Base-by-base conservation (phyloP, 306 rosid genomes). In the Dryas alaskensis region DNA sequence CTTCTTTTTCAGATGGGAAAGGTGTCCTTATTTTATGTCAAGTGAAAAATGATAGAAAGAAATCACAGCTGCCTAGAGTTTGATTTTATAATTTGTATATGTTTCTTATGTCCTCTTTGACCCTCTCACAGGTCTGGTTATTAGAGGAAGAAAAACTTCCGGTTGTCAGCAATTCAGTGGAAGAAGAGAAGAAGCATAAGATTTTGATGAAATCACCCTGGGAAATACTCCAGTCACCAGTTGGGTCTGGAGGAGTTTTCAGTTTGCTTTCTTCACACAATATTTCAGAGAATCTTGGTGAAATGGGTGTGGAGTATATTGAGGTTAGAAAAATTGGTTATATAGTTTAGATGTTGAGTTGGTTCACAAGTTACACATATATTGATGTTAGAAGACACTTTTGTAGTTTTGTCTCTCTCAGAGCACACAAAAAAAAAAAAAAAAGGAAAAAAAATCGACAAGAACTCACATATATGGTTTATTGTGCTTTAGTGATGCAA, bases 101-200 rank as follows among this genome's bases (percentile, higher is more conserved):
- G 8, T 59, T 44, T 68, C 27, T 25, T 60, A 16, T 47, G 39
- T 62, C 72, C 62, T 31, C 73, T 22, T 53, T 55, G 44, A 72
- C 61, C 68, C 71, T 67, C 57, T 73, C 69, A 73, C 76, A 91
- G 98, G 87, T 94, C 76, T 87, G 87, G 89, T 84, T 91, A 78
- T 80, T 94, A 81, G 96, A 84, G 83, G 98, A 94, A 85, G 96
- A 89, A 87, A 91, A 84, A 81, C 92, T 94, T 70, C 98, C 97
- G 6, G 90, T 91, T 76, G 84, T 91, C 54, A 74, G 92, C 87
- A 86, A 61, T 50, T 81, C 81, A n/a, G 69, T 16, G 13, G 96
- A 85, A 53, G 91, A 83, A 55, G 82, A 81, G 76, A 84, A 78
- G 75, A 89, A 72, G 78, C 76, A 73, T 73, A 89, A 87, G 66